A percentile compares a stretch with the other conserved stretches of the same genome.
These are phyloP conservation scores for Lactarius pseudohatsudake DNA, from an alignment of 768 basidiomycete species.

Conservation along the genomic window DNA sequence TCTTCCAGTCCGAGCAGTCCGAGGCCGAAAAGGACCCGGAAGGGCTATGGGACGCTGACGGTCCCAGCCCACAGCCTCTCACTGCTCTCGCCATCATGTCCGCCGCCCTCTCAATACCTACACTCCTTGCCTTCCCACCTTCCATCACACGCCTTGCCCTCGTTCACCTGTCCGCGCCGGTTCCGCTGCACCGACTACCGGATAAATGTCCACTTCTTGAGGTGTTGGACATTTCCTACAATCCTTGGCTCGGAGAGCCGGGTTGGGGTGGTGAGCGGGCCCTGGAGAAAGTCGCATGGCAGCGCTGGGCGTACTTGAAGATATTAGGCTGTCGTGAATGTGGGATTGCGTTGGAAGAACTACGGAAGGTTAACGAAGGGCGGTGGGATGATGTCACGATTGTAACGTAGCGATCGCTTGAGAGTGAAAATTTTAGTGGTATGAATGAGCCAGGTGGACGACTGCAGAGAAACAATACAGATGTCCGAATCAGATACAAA, in stretches of 20 bases:
- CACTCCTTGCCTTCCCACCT: slow-evolving; percentile 54
- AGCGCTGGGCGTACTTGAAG: slow-evolving; percentile 50
- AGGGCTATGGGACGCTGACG: slow-evolving; percentile 20
- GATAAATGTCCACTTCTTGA: slow-evolving; percentile 59
- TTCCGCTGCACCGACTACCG: slow-evolving; percentile 59
- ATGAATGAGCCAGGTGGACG: slow-evolving; percentile 1
- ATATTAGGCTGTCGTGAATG: slow-evolving; percentile 60
- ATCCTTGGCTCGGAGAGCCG: slow-evolving; percentile 43
- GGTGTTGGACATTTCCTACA: slow-evolving; percentile 68
- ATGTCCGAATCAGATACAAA: slow-evolving; percentile 24
- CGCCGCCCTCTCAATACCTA: slow-evolving; percentile 44
- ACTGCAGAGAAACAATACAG: slow-evolving; percentile 10
- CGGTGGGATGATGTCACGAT: slow-evolving; percentile 66
- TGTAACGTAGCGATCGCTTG: slow-evolving; percentile 36
- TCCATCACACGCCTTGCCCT: slow-evolving; percentile 65
- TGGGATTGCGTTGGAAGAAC: slow-evolving; percentile 43
- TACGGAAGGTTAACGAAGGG: slow-evolving; percentile 52
- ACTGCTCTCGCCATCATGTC: slow-evolving; percentile 49
- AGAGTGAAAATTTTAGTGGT: slow-evolving; percentile 14
- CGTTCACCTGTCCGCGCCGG: slow-evolving; percentile 47
- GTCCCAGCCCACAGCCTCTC: slow-evolving; percentile 3
- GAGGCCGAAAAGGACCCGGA: slow-evolving; percentile 5
- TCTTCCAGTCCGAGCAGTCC: slow-evolving; percentile 36
- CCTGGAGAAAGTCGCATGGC: slow-evolving; percentile 58
- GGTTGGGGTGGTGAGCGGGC: slow-evolving; percentile 37